These are phyloP conservation scores for Suhomyces sp. DNA, from an alignment of 805 yeast genomes.

Conservation along the genomic window DNA sequence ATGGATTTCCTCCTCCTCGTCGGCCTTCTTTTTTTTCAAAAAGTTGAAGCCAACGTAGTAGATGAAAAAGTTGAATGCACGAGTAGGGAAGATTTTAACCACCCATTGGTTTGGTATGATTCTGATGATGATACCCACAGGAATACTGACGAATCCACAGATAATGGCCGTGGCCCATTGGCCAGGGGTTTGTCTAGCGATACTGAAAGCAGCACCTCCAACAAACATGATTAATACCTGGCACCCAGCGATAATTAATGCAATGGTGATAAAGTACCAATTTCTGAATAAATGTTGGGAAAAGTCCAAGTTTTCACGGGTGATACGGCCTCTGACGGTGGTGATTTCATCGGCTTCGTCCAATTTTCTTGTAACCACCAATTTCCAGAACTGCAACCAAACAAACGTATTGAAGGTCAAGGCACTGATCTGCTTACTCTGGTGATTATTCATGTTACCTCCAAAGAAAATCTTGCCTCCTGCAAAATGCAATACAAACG, in stretches of 20 bases:
- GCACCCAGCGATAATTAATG: conserved; percentile 70
- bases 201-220: conserved; percentile 94
- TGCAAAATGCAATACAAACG: conserved; percentile 78
- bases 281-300: conserved; percentile 79
- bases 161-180: conserved; percentile 89
- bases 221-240: conserved; percentile 92
- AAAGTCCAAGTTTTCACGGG: conserved; percentile 69
- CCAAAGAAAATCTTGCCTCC: conserved; percentile 60
- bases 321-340: conserved; percentile 55
- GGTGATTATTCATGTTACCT: conserved; percentile 38
- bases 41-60: conserved; percentile 38
- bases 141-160: conserved; percentile 78
- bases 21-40: conserved; percentile 22
- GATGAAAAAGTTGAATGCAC: conserved; percentile 39
- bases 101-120: conserved; percentile 81
- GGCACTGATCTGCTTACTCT: conserved; percentile 64
- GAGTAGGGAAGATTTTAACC: conserved; percentile 60
- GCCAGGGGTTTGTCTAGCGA: conserved; percentile 72
- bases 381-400: conserved; percentile 95
- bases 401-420: conserved; percentile 95
- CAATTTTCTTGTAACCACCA: conserved; percentile 84
- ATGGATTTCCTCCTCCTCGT: conserved; percentile 13
- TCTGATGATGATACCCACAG: conserved; percentile 74
- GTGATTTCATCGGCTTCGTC: conserved; percentile 79
- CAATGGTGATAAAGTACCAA: conserved; percentile 74